A percentile compares a stretch with the other conserved stretches of the same genome.
Conservation (phyloP, 129 eudicot genomes). For the Artemisia argyi region DNA sequence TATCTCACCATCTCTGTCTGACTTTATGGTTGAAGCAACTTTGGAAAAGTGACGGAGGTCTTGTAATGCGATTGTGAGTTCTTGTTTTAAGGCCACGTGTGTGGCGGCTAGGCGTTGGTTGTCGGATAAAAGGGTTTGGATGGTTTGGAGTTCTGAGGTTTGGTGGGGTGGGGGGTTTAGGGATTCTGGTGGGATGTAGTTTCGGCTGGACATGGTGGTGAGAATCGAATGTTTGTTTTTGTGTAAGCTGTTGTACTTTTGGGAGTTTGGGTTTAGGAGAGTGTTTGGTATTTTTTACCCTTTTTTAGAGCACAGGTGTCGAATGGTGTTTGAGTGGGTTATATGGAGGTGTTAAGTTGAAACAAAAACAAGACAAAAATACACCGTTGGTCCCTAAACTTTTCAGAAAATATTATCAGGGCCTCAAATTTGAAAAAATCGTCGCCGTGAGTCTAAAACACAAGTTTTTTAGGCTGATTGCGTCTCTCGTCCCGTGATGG, state of each 20-base stretch:
- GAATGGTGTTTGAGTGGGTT: no score
- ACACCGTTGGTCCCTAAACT: no score
- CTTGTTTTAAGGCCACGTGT: conserved; percentile 84
- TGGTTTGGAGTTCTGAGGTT: conserved; percentile 46
- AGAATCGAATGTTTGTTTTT: no score
- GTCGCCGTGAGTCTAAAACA: no score
- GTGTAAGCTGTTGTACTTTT: background rate
- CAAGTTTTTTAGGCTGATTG: no score
- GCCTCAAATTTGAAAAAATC: no score
- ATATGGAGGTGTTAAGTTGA: no score
- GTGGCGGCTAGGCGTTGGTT: conserved; percentile 71
- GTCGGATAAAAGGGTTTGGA: conserved; percentile 70
- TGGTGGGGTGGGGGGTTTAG: conserved; percentile 33
- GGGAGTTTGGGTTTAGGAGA: background rate
- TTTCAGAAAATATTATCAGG: no score
- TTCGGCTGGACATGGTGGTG: conserved; percentile 26
- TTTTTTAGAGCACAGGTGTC: no score
- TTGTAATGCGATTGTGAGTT: conserved; percentile 51
- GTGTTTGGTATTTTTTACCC: no score
- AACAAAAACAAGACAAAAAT: no score
- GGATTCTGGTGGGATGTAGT: conserved; percentile 26
- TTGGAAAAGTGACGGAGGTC: conserved; percentile 62
- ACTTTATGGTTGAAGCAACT: conserved; percentile 45
- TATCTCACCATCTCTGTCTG: conserved; percentile 60
- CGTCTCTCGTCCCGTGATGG: no score